phyloP scores from a whole-genome alignment of 345 rosid genomes.

The Sonneratia alba region DNA sequence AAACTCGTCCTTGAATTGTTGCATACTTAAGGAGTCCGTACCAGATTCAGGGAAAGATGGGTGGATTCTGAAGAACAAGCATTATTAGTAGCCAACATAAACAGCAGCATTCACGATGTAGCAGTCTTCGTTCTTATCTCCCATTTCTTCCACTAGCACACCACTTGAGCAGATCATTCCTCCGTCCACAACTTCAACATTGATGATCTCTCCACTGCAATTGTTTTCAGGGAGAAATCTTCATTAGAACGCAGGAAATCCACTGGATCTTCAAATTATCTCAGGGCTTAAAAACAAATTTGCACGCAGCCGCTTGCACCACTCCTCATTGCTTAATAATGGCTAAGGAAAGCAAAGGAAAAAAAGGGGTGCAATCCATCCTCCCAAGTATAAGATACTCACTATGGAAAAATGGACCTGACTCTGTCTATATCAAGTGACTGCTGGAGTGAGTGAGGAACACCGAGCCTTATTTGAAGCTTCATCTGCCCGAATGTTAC shows the following conservation, averaged over 20 bases:
- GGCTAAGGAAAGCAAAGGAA: no score
- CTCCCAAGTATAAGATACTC: constrained; percentile 20
- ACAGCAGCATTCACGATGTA: constrained; percentile 85
- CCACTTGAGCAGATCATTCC: constrained; percentile 86
- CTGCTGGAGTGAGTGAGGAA: constrained; percentile 71
- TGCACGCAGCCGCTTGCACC: not conserved
- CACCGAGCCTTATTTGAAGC: constrained; percentile 75
- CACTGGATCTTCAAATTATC: not conserved
- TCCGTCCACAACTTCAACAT: constrained; percentile 74
- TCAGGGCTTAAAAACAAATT: not conserved
- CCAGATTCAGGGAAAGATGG: no score
- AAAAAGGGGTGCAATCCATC: not conserved
- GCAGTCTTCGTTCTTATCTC: constrained; percentile 79
- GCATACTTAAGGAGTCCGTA: no score
- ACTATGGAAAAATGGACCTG: constrained; percentile 86
- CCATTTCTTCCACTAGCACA: constrained; percentile 76
- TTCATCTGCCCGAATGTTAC: constrained; percentile 82
- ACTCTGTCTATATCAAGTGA: constrained; percentile 56
- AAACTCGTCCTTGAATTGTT: no score
- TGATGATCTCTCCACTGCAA: constrained; percentile 53
- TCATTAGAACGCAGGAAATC: not conserved
- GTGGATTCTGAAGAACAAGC: not conserved
- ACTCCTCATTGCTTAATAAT: no score
- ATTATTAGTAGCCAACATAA: constrained; percentile 60
- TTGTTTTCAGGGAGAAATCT: not conserved